Evolutionary conservation across 139 green algal species (phyloP).

Genomic region (Chloropicon primus): DNA sequence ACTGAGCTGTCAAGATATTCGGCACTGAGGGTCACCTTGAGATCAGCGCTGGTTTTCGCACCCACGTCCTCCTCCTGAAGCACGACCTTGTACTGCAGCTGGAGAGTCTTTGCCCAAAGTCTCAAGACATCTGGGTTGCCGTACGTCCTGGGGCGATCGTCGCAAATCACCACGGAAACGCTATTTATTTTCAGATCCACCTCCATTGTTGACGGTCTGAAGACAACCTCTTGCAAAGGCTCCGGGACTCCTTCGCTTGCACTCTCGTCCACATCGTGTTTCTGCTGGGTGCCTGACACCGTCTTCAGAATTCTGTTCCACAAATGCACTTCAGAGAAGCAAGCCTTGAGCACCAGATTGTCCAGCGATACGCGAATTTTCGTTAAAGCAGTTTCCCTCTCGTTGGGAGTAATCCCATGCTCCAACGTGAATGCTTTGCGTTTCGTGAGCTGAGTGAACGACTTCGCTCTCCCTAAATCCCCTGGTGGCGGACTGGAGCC

Average conservation of each 20-base stretch:
- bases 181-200: conserved; percentile 5
- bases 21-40: background rate
- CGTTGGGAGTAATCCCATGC: background rate
- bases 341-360: background rate
- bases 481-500: too few relatives aligned
- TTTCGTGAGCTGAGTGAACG: background rate
- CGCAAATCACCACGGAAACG: conserved; percentile 52
- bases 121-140: conserved; percentile 64
- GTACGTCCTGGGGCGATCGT: conserved; percentile 68
- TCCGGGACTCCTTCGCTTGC: background rate
- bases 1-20: background rate
- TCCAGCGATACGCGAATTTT: background rate
- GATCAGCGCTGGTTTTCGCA: background rate
- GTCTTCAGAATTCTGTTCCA: background rate
- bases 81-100: background rate
- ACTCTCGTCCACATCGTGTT: background rate
- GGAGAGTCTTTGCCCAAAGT: background rate
- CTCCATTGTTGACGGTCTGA: conserved; percentile 2
- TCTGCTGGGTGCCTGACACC: background rate
- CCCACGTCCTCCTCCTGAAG: background rate
- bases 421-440: background rate
- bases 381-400: background rate
- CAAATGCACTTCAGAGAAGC: background rate
- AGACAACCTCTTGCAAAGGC: background rate
- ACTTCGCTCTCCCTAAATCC: background rate